Evolutionary conservation across 495 filamentous ascomycete genomes (phyloP), one percentile per base, ranked within the genome.

Genomic region (Hypoxylon rickii): DNA sequence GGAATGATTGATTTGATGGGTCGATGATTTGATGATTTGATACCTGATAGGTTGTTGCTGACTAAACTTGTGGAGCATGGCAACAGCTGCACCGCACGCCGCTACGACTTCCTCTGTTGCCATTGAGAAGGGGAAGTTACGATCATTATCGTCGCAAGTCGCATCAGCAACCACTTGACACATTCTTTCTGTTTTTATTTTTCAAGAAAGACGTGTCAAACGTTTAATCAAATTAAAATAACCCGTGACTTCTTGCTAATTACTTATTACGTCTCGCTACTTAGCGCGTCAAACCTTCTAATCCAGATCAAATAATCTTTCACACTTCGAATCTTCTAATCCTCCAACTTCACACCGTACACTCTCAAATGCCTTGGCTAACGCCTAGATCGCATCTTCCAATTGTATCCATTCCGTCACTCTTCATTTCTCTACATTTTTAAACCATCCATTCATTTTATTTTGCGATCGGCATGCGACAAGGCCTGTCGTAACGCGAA

Each of bases 401-500:
- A n/a, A n/a, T n/a, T n/a, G n/a, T 11, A 33, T 44, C 47, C 44
- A 33, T 51, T 10, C 19, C 16, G 12, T 39, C n/a, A 44, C 17
- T 34, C 18, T 29, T 22, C 48, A 10, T 29, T 7, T 17, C n/a
- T 38, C 29, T 29, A 34, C 22, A 32, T 13, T 17, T 10, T 29
- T 37, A 13, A 10, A 44, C 12, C 15, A 3, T n/a, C 18, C 44
- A n/a, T 29, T 0, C 13, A 17, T 16, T 3, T 11, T 20, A 16
- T 16, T 47, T 47, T 18, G 29, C 19, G 45, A 58, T 19, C 51
- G 59, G 56, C 29, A 68, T 66, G 65, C 58, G 49, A 66, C 56
- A 44, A 56, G 24, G 36, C 26, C 29, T 42, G 47, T 58, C 24
- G 54, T 66, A 49, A 68, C 58, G 53, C 61, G 58, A 66, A 58